Evolutionary conservation across 768 basidiomycete species (phyloP), one percentile per base, ranked within the genome.

Genomic region (Cyclocybe cylindracea): DNA sequence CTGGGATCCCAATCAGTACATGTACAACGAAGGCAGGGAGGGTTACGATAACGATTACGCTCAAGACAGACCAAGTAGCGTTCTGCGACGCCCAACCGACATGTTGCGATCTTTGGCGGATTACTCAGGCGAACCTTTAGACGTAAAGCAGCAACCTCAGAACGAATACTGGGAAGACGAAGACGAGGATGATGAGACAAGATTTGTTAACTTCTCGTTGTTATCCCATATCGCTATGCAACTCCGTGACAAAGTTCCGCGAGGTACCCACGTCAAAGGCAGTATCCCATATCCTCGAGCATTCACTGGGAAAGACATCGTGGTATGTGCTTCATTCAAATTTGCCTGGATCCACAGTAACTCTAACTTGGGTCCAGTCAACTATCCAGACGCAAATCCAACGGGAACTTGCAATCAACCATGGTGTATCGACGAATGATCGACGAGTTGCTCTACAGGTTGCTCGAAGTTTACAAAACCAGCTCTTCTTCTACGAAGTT

Each of bases 401-500:
- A 66, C 80, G 88, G 16, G 90, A 94, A 61, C 78, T 95, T 7
- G 80, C 87, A 42, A 79, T 87, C 61, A 83, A 86, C 48, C 87
- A 91, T 54, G 84, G 83, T 9, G 76, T 88, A 34, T 84, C 85
- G 3, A 85, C 85, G 0, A 86, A 80, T 54, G 92, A 95, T 59
- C 79, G 95, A 7, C 82, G 90, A 5, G 86, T 87, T 11, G 92
- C 95, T 4, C 72, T 97, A 29, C 86, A 89, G 64, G 87, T 96
- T 35, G 97, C 94, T 4, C 85, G 93, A 36, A 91, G 90, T 51
- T 76, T 98, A 35, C 94, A 98, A 64, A 87, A 83, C 52, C 93
- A 96, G 65, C 78, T 98, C 4, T 98, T 94, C 77, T 95, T 97
- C 69, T 92, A 93, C 64, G 96, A 98, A 66, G 94, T 98, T 6